These are phyloP conservation scores for Helicocarpus griseus DNA, from an alignment of 2,329 filamentous ascomycete genomes.

Conservation along the genomic window DNA sequence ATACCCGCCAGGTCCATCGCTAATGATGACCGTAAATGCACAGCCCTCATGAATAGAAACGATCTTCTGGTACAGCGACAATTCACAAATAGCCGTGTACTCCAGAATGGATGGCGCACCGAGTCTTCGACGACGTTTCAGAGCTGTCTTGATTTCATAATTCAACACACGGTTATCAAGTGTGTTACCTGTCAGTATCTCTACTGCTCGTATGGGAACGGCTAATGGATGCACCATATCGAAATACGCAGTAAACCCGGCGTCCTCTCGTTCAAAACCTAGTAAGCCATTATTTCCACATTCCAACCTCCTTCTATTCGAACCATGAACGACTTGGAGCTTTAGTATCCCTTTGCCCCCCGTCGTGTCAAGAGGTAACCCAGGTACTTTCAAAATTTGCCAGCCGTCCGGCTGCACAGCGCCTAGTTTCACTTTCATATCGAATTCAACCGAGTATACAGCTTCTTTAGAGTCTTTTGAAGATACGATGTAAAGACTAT, in stretches of 20 bases:
- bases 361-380: background rate
- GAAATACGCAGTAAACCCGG: background rate
- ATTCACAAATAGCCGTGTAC: background rate
- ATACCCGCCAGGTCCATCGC: constrained; percentile 1
- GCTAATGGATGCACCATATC: background rate
- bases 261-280: background rate
- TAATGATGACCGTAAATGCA: background rate
- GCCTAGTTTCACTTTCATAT: background rate
- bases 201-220: background rate
- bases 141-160: background rate
- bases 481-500: background rate
- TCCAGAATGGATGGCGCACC: background rate
- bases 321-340: background rate
- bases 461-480: background rate
- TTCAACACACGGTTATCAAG: background rate
- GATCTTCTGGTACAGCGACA: background rate
- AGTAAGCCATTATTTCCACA: background rate
- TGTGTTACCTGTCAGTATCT: background rate
- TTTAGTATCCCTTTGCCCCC: background rate
- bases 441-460: background rate
- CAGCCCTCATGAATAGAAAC: background rate
- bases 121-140: background rate
- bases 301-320: background rate
- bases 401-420: background rate
- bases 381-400: constrained; percentile 1